phyloP scores from a whole-genome alignment of 768 basidiomycete species.

The Serpula lacrymans region DNA sequence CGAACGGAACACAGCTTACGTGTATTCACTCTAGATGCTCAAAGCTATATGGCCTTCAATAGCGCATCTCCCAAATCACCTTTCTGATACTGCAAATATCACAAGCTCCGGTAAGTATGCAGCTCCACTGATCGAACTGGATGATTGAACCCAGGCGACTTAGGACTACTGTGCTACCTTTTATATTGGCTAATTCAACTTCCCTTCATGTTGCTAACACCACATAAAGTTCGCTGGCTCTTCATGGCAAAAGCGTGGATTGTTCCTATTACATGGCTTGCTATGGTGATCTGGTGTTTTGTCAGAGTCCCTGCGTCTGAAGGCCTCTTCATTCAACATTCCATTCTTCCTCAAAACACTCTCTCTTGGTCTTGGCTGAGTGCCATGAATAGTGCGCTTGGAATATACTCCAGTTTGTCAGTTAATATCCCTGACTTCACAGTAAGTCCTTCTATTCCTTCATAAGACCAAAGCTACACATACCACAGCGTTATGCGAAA shows the following conservation, averaged over 20 bases:
- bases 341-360: constrained; percentile 50
- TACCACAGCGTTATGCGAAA: constrained; percentile 65
- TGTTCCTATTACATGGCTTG: constrained; percentile 62
- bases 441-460: constrained; percentile 16
- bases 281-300: constrained; percentile 78
- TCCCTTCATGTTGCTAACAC: constrained; percentile 72
- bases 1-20: neutral
- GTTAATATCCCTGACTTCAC: constrained; percentile 90
- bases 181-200: constrained; percentile 77
- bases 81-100: constrained; percentile 55
- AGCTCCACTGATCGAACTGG: neutral
- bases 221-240: constrained; percentile 73
- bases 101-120: constrained; percentile 52
- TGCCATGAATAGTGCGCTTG: constrained; percentile 74
- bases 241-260: constrained; percentile 68
- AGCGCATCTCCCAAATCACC: constrained; percentile 58
- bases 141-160: constrained; percentile 3
- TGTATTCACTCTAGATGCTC: constrained; percentile 44
- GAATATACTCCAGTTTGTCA: constrained; percentile 66
- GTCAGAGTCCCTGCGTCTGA: constrained; percentile 57
- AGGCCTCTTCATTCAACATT: constrained; percentile 55
- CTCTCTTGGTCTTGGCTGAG: constrained; percentile 76
- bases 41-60: constrained; percentile 83
- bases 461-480: neutral
- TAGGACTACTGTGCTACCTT: constrained; percentile 73